phyloP scores from a whole-genome alignment of 495 filamentous ascomycete species.

The Trichoderma orchidacearum region DNA sequence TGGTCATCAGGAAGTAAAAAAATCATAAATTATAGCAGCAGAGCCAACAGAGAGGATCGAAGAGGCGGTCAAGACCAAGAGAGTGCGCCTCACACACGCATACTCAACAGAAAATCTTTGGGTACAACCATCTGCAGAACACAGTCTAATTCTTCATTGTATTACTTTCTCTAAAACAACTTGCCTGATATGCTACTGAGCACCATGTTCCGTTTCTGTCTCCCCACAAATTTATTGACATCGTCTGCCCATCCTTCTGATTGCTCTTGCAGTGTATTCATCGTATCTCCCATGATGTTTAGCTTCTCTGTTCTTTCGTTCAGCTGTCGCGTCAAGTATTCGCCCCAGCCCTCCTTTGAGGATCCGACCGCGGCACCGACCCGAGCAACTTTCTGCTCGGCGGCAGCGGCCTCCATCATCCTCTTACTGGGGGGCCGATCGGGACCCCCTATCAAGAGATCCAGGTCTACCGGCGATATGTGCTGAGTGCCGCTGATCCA shows the following conservation, averaged over 20 bases:
- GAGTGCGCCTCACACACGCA: no score
- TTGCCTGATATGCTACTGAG: no score
- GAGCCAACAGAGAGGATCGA: no score
- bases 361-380: constrained; percentile 34
- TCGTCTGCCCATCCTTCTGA: constrained; percentile 74
- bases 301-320: constrained; percentile 84
- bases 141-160: no score
- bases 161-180: no score
- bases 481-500: constrained; percentile 96
- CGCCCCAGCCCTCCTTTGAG: constrained; percentile 39
- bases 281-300: constrained; percentile 65
- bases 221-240: constrained; percentile 69
- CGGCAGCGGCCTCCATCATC: constrained; percentile 39
- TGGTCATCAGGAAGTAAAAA: no score
- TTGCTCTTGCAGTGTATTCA: constrained; percentile 67
- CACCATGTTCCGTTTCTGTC: constrained; percentile 76
- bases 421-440: constrained; percentile 74
- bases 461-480: constrained; percentile 78
- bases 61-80: no score
- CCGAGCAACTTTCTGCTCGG: constrained; percentile 23
- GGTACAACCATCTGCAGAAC: no score
- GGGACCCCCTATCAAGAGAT: constrained; percentile 78
- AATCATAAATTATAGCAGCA: no score
- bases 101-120: no score
- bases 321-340: constrained; percentile 64